phyloP scores from a whole-genome alignment of 2,329 filamentous ascomycete species.

The Neofusicoccum kwambonambiense region DNA sequence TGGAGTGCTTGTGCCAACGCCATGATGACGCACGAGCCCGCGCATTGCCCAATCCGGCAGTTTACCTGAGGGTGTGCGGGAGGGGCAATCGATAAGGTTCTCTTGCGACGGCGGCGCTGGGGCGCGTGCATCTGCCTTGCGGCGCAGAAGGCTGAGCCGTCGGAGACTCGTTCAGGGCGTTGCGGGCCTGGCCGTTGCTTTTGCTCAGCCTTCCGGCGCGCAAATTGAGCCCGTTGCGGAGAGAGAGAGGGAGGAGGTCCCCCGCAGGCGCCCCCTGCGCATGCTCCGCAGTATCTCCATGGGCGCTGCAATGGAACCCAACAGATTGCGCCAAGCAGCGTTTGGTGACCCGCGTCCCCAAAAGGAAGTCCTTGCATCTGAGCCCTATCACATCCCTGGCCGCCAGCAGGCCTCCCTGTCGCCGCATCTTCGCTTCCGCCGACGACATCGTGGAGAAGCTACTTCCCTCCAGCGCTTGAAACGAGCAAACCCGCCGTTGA shows the following conservation, averaged over 20 bases:
- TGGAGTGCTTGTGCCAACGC: background rate
- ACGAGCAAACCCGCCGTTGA: background rate
- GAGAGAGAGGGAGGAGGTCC: background rate
- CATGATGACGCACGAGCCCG: slow-evolving; percentile 13
- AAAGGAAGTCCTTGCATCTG: slow-evolving; percentile 13
- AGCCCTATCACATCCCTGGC: slow-evolving; percentile 12
- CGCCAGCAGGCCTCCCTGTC: background rate
- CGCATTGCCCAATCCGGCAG: background rate
- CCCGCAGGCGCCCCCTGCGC: background rate
- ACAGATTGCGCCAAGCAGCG: background rate
- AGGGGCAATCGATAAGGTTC: slow-evolving; percentile 3
- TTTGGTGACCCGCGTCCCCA: background rate
- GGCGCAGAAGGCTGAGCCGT: background rate
- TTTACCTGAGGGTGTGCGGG: slow-evolving; percentile 1
- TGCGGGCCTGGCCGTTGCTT: background rate
- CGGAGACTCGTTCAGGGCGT: background rate
- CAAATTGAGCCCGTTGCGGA: slow-evolving; percentile 8
- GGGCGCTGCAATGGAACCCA: slow-evolving; percentile 16
- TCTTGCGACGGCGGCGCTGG: background rate
- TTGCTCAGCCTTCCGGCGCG: background rate
- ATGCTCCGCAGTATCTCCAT: slow-evolving; percentile 1
- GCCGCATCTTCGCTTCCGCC: background rate
- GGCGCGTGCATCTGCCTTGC: background rate
- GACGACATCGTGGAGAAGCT: background rate
- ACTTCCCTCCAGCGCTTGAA: background rate